Percentiles rank a stretch among this genome's conserved stretches.
phyloP scores from a whole-genome alignment of 495 filamentous ascomycete species.

The Xylaria curta region DNA sequence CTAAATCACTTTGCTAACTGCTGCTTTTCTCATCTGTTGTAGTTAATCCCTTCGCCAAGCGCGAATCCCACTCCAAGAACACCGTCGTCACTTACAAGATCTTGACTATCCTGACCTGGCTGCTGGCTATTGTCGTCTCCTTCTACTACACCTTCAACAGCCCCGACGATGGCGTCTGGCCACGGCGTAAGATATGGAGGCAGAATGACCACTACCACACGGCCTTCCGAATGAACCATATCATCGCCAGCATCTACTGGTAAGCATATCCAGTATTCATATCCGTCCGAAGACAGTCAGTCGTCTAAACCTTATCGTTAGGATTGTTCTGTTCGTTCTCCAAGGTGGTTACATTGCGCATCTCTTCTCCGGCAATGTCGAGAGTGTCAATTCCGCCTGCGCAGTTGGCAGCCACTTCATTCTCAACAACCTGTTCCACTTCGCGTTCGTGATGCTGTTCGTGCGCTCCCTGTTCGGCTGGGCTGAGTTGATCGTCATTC shows the following conservation, averaged over 20 bases:
- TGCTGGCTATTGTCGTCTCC: constrained; percentile 68
- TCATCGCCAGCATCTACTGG: constrained; percentile 81
- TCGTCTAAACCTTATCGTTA: constrained; percentile 37
- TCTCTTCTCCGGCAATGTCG: constrained; percentile 70
- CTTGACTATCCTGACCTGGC: constrained; percentile 73
- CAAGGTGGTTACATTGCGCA: constrained; percentile 78
- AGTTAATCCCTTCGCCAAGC: constrained; percentile 73
- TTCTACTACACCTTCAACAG: constrained; percentile 71
- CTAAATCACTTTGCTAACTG: constrained; percentile 16
- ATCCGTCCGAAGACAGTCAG: not conserved
- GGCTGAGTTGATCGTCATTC: constrained; percentile 75
- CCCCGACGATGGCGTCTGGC: constrained; percentile 64
- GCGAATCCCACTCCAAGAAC: constrained; percentile 62
- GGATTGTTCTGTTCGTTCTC: constrained; percentile 75
- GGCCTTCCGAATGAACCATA: constrained; percentile 74
- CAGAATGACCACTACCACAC: constrained; percentile 69
- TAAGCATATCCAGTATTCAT: constrained; percentile 40
- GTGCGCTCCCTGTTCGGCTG: constrained; percentile 72
- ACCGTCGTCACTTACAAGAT: constrained; percentile 66
- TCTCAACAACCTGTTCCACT: constrained; percentile 78
- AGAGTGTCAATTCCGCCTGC: constrained; percentile 69
- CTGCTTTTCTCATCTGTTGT: not conserved
- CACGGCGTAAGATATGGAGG: constrained; percentile 67
- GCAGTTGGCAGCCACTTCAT: constrained; percentile 85
- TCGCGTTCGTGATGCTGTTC: constrained; percentile 83